Evolutionary conservation across 495 filamentous ascomycete species (phyloP).

Genomic region (Penicillium parvum): DNA sequence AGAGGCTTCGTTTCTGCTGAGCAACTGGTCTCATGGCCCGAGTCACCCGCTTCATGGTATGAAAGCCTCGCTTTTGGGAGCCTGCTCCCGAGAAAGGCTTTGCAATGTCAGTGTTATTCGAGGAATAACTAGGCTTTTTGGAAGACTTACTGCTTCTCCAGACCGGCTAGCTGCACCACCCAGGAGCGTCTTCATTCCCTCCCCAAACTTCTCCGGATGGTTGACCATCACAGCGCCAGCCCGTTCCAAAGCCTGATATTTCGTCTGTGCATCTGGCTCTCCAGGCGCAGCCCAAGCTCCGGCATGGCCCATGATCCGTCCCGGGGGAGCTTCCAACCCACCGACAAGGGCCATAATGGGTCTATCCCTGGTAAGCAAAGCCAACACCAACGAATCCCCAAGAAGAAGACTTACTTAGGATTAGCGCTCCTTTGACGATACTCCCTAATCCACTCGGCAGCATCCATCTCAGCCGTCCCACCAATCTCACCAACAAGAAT

Average conservation of each 20-base stretch:
- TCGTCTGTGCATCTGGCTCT: slow-evolving; percentile 60
- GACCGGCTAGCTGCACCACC: slow-evolving; percentile 19
- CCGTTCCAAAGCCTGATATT: slow-evolving; percentile 62
- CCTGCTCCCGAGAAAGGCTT: slow-evolving; percentile 16
- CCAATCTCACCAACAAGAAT: slow-evolving; percentile 84
- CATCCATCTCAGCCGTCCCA: slow-evolving; percentile 75
- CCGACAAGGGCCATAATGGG: slow-evolving; percentile 78
- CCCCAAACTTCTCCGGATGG: slow-evolving; percentile 77
- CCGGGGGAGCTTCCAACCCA: slow-evolving; percentile 59
- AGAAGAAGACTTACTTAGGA: slow-evolving; percentile 59
- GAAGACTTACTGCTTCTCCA: slow-evolving; percentile 26
- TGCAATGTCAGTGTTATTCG: slow-evolving; percentile 9
- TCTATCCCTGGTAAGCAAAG: slow-evolving; percentile 35
- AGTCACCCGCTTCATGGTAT: slow-evolving; percentile 42
- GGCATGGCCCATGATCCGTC: slow-evolving; percentile 84
- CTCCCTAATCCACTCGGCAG: slow-evolving; percentile 72
- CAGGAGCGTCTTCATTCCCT: slow-evolving; percentile 60
- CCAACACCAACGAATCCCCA: not conserved
- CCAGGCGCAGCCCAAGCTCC: slow-evolving; percentile 70
- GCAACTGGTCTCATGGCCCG: slow-evolving; percentile 4
- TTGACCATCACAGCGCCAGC: slow-evolving; percentile 73
- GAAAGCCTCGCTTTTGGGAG: slow-evolving; percentile 46
- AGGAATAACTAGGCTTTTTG: not conserved
- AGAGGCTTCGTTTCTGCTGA: slow-evolving; percentile 51
- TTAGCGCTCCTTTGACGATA: slow-evolving; percentile 55